Evolutionary conservation across 2,329 filamentous ascomycete genomes (phyloP).

Genomic region (Colletotrichum filicis): DNA sequence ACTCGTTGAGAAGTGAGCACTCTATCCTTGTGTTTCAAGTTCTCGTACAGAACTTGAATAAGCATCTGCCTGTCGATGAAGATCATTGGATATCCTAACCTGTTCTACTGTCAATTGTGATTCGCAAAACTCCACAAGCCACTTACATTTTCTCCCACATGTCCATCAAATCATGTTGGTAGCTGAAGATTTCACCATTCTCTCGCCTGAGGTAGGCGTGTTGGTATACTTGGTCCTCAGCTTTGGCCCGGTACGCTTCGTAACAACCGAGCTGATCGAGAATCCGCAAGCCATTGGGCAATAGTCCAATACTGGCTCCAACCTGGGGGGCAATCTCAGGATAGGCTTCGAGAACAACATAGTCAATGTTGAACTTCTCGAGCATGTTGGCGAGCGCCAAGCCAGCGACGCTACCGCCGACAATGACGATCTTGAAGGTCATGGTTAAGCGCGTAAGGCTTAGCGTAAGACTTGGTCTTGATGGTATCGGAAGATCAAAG

Average conservation of each 20-base stretch:
- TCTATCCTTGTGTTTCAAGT: background rate
- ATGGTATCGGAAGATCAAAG: too few relatives aligned
- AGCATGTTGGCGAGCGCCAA: background rate
- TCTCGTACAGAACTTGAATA: background rate
- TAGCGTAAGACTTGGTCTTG: too few relatives aligned
- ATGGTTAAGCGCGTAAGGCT: too few relatives aligned
- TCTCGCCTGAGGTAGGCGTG: background rate
- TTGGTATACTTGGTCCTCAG: background rate
- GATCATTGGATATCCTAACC: background rate
- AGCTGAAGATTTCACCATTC: too few relatives aligned
- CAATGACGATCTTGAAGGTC: background rate
- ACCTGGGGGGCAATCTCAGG: background rate
- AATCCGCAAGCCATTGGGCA: background rate
- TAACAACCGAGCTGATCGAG: background rate
- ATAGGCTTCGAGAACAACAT: background rate
- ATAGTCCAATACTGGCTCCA: background rate
- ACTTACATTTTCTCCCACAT: background rate
- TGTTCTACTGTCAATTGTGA: background rate
- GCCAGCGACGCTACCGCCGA: background rate
- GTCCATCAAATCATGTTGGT: background rate
- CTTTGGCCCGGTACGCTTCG: background rate
- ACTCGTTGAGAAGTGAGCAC: background rate
- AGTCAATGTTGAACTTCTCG: background rate
- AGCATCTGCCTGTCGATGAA: background rate
- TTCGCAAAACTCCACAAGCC: background rate